These are phyloP conservation scores for Hygrophorus russula DNA, from an alignment of 768 basidiomycete species.

Conservation along the genomic window DNA sequence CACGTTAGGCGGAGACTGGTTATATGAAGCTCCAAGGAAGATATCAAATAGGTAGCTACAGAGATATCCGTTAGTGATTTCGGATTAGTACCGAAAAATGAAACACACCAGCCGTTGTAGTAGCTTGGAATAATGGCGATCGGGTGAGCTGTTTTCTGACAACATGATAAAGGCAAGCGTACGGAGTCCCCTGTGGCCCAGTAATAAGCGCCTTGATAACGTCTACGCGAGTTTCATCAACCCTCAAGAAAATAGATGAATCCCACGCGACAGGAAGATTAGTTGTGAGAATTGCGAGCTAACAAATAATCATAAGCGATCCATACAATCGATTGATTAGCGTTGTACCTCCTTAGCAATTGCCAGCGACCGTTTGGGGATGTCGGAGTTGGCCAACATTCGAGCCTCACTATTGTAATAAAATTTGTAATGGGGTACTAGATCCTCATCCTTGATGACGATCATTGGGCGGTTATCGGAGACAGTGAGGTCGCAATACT, in stretches of 20 bases:
- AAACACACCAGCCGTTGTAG: slow-evolving; percentile 77
- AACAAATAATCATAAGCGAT: slow-evolving; percentile 1
- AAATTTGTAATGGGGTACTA: slow-evolving; percentile 68
- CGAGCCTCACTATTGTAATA: slow-evolving; percentile 76
- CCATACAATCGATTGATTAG: neutral
- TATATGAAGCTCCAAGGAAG: slow-evolving; percentile 84
- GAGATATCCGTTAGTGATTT: slow-evolving; percentile 7
- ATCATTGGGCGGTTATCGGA: slow-evolving; percentile 14
- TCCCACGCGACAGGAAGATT: slow-evolving; percentile 93
- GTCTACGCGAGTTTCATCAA: slow-evolving; percentile 87
- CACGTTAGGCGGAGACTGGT: slow-evolving; percentile 68
- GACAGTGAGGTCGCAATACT: slow-evolving; percentile 81
- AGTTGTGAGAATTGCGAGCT: slow-evolving; percentile 90
- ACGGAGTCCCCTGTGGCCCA: slow-evolving; percentile 92
- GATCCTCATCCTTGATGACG: slow-evolving; percentile 27
- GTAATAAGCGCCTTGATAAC: slow-evolving; percentile 88
- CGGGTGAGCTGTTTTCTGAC: slow-evolving; percentile 3
- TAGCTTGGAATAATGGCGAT: slow-evolving; percentile 35
- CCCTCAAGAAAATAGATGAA: slow-evolving; percentile 86
- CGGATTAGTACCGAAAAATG: neutral
- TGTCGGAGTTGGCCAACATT: slow-evolving; percentile 74
- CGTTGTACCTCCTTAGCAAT: slow-evolving; percentile 80
- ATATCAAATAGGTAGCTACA: slow-evolving; percentile 76
- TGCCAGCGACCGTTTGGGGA: slow-evolving; percentile 84
- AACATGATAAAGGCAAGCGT: slow-evolving; percentile 10